phyloP scores from a whole-genome alignment of 2,329 filamentous ascomycete species.

The Ramularia collo-cygni region DNA sequence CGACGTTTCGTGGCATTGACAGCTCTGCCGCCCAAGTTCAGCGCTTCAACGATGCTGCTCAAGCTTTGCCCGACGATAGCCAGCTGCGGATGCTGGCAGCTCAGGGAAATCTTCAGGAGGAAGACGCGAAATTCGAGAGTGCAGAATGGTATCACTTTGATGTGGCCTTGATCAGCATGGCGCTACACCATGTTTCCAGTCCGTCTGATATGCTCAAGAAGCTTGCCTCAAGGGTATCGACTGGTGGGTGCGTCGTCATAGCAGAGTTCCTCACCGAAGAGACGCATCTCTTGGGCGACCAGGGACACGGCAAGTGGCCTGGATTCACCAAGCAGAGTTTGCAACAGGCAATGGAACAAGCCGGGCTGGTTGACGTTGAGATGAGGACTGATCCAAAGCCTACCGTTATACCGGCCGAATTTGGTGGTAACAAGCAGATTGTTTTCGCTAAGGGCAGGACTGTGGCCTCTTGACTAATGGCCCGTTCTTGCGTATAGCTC shows the following conservation, averaged over 20 bases:
- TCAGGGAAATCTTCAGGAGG: slow-evolving; percentile 6
- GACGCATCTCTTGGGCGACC: too few species aligned
- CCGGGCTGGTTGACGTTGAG: background rate
- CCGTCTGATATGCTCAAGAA: slow-evolving; percentile 2
- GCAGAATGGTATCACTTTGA: slow-evolving; percentile 7
- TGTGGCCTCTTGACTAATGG: too few species aligned
- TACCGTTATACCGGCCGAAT: background rate
- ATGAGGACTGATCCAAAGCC: background rate
- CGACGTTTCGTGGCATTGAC: slow-evolving; percentile 8
- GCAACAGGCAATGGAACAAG: background rate
- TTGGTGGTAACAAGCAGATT: background rate
- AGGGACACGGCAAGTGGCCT: slow-evolving; percentile 4
- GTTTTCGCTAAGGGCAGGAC: background rate
- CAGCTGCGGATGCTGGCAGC: slow-evolving; percentile 5
- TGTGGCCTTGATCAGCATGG: slow-evolving; percentile 6
- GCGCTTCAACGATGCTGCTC: slow-evolving; percentile 8
- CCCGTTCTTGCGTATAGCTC: too few species aligned
- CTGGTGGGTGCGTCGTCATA: slow-evolving; percentile 3
- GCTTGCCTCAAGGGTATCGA: background rate
- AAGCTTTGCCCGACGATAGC: background rate
- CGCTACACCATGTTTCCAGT: slow-evolving; percentile 5
- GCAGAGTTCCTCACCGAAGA: slow-evolving; percentile 1
- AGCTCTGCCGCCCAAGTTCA: slow-evolving; percentile 4
- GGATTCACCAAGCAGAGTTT: slow-evolving; percentile 1
- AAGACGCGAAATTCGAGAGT: background rate